Evolutionary conservation across 1,139 yeast genomes (phyloP).

Genomic region (Kodamaea ohmeri): DNA sequence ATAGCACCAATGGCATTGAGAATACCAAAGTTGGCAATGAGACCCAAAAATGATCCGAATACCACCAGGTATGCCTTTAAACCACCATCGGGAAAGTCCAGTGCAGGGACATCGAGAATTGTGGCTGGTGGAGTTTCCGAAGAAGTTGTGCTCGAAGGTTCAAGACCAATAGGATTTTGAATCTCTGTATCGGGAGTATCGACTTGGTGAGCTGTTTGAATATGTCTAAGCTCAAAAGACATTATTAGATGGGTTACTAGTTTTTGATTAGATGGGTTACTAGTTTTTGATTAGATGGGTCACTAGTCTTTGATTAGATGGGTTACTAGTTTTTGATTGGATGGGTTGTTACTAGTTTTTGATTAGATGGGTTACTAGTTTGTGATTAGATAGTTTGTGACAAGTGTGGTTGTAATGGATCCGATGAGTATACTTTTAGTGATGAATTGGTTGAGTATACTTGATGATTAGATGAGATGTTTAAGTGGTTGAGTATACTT

Average conservation of each 20-base stretch:
- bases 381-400: too few relatives aligned
- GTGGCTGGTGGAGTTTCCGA: neutral
- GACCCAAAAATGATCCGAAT: slow-evolving; percentile 34
- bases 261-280: too few relatives aligned
- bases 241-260: neutral
- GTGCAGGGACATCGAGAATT: neutral
- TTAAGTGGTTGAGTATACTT: too few relatives aligned
- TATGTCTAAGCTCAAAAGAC: neutral
- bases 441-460: too few relatives aligned
- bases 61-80: slow-evolving; percentile 32
- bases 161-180: neutral
- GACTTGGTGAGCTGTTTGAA: neutral
- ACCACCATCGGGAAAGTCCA: slow-evolving; percentile 30
- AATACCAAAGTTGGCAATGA: slow-evolving; percentile 31
- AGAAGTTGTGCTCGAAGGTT: neutral
- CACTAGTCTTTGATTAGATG: too few relatives aligned
- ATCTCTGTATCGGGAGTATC: slow-evolving; percentile 5
- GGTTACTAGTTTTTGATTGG: too few relatives aligned
- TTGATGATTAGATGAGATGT: too few relatives aligned
- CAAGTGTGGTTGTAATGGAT: too few relatives aligned
- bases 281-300: too few relatives aligned
- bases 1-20: slow-evolving; percentile 38
- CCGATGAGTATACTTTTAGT: too few relatives aligned
- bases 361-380: too few relatives aligned
- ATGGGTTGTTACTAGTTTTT: too few relatives aligned